Evolutionary conservation across 2,329 filamentous ascomycete species (phyloP).

Genomic region (Exophiala sp.): DNA sequence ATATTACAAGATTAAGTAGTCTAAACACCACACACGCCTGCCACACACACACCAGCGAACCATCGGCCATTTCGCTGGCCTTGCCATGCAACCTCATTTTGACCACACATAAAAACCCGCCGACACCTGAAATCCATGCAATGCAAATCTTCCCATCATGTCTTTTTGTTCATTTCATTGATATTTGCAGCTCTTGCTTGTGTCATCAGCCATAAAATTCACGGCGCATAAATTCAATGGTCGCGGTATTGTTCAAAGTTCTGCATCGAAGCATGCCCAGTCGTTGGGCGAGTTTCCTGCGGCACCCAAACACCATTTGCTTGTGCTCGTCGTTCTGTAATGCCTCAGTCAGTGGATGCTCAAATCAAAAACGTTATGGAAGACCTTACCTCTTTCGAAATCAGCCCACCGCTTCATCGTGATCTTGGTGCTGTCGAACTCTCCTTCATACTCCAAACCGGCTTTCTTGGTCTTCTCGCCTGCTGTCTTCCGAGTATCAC

Average conservation of each 20-base stretch:
- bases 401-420: conserved; percentile 99
- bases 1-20: not conserved
- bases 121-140: too few species aligned
- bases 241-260: conserved; percentile 13
- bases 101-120: too few species aligned
- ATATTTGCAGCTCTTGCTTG: not conserved
- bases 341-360: conserved; percentile 1
- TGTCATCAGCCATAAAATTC: not conserved
- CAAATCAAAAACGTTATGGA: not conserved
- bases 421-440: conserved; percentile 98
- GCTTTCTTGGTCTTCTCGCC: conserved; percentile 86
- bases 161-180: not conserved
- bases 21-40: not conserved
- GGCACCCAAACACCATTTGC: conserved; percentile 18
- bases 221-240: conserved; percentile 1
- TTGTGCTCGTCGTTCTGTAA: conserved; percentile 20
- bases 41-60: not conserved
- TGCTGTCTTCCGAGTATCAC: conserved; percentile 91
- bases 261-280: conserved; percentile 9
- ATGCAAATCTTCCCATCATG: too few species aligned
- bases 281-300: conserved; percentile 9
- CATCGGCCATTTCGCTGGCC: too few species aligned
- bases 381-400: conserved; percentile 69
- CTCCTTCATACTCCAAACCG: conserved; percentile 82
- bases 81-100: too few species aligned